Conservation (phyloP, 768 basidiomycete genomes). For the Mycena venus region DNA sequence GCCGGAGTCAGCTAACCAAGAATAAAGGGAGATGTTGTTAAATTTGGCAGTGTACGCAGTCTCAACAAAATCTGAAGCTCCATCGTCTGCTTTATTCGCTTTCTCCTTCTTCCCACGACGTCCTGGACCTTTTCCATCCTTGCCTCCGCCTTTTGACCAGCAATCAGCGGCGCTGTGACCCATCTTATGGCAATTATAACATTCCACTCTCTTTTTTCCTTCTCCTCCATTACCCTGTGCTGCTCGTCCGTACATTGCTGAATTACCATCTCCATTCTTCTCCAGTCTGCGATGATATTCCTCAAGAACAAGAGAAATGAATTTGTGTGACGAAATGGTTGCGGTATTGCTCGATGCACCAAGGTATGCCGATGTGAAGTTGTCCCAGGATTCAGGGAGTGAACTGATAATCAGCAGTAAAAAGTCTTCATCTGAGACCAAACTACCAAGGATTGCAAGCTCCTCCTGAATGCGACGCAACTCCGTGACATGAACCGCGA, state of each 20-base stretch:
- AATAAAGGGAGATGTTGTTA: neutral
- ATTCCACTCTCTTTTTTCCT: conserved; percentile 23
- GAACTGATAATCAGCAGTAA: conserved; percentile 18
- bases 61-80: conserved; percentile 17
- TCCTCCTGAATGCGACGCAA: conserved; percentile 16
- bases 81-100: conserved; percentile 30
- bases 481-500: conserved; percentile 8
- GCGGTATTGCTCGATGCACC: conserved; percentile 8
- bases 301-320: conserved; percentile 19
- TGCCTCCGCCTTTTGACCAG: too few relatives aligned
- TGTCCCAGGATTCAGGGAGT: conserved; percentile 18
- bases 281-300: conserved; percentile 38
- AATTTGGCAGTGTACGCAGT: conserved; percentile 17
- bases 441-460: neutral
- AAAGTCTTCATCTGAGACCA: conserved; percentile 23
- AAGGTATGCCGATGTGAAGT: conserved; percentile 17
- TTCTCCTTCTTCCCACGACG: conserved; percentile 25
- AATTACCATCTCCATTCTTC: neutral
- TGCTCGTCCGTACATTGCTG: conserved; percentile 5
- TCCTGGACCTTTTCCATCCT: conserved; percentile 34
- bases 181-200: conserved; percentile 46
- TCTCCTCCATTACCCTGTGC: neutral
- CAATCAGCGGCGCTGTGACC: conserved; percentile 43
- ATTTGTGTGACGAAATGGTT: conserved; percentile 6
- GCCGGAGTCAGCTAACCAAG: conserved; percentile 23